These are phyloP conservation scores for Solanum sejunctum DNA, from an alignment of 257 asterid genomes.

Conservation along the genomic window DNA sequence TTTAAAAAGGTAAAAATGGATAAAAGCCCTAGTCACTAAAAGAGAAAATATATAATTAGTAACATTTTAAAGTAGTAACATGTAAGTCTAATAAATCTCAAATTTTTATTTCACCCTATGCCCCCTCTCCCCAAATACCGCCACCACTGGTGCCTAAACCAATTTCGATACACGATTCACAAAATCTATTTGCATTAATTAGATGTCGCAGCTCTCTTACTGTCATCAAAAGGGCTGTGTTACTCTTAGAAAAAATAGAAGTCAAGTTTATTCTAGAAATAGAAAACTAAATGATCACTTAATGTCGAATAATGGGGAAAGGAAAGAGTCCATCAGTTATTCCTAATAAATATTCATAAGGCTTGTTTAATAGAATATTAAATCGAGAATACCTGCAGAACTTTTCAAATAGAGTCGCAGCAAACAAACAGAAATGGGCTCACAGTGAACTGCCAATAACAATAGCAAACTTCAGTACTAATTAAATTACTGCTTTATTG, in stretches of 20 bases:
- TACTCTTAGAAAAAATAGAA: background rate
- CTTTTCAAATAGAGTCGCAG: background rate
- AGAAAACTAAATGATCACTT: background rate
- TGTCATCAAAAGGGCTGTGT: background rate
- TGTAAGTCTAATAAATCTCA: no score
- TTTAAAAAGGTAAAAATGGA: no score
- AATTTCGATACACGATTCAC: no score
- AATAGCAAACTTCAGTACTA: background rate
- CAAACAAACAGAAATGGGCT: background rate
- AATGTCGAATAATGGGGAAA: background rate
- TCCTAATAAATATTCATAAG: background rate
- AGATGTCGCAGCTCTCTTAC: background rate
- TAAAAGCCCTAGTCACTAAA: no score
- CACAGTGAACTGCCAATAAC: background rate
- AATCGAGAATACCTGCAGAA: background rate
- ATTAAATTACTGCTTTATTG: background rate
- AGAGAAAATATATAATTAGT: no score
- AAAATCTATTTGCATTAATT: no score
- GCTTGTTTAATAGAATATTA: background rate
- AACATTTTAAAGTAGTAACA: no score
- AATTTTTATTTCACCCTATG: no score
- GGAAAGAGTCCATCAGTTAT: background rate
- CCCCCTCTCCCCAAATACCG: no score
- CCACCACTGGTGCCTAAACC: no score
- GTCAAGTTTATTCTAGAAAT: background rate